These are phyloP conservation scores for Alternaria sp. DNA, from an alignment of 2,329 filamentous ascomycete species.

Conservation along the genomic window DNA sequence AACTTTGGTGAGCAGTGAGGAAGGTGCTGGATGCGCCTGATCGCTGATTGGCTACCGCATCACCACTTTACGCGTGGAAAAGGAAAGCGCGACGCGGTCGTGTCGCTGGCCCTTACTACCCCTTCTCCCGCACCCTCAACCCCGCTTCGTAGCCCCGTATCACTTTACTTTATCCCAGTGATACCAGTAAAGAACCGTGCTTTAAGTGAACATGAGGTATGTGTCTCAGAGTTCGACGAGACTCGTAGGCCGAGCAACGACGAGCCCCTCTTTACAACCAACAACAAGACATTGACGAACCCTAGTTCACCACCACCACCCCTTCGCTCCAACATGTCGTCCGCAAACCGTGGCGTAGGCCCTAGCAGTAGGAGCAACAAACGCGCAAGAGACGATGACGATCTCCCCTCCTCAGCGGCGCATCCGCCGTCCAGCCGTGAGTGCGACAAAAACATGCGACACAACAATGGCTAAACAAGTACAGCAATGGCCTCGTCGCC, in stretches of 20 bases:
- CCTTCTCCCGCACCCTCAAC: slow-evolving; percentile 7
- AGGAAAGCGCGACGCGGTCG: slow-evolving; percentile 24
- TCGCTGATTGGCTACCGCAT: slow-evolving; percentile 20
- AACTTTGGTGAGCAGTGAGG: slow-evolving; percentile 1
- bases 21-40: slow-evolving; percentile 12
- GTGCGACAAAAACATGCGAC: slow-evolving; percentile 41
- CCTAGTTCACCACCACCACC: slow-evolving; percentile 70
- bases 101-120: slow-evolving; percentile 10
- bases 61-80: slow-evolving; percentile 30
- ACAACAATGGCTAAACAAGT: slow-evolving; percentile 27
- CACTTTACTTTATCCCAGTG: not conserved
- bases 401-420: slow-evolving; percentile 62
- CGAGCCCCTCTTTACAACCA: slow-evolving; percentile 27
- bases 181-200: slow-evolving; percentile 1
- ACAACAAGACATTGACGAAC: slow-evolving; percentile 25
- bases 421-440: slow-evolving; percentile 69
- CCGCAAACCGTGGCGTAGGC: slow-evolving; percentile 76
- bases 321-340: slow-evolving; percentile 77
- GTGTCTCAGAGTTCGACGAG: slow-evolving; percentile 1
- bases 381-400: slow-evolving; percentile 69
- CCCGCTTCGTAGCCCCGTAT: slow-evolving; percentile 6
- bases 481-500: slow-evolving; percentile 66
- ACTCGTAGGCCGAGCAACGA: slow-evolving; percentile 9
- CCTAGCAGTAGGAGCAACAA: slow-evolving; percentile 66
- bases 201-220: slow-evolving; percentile 31